phyloP scores from a whole-genome alignment of 2,329 filamentous ascomycete species.

The Phialophora expanda region DNA sequence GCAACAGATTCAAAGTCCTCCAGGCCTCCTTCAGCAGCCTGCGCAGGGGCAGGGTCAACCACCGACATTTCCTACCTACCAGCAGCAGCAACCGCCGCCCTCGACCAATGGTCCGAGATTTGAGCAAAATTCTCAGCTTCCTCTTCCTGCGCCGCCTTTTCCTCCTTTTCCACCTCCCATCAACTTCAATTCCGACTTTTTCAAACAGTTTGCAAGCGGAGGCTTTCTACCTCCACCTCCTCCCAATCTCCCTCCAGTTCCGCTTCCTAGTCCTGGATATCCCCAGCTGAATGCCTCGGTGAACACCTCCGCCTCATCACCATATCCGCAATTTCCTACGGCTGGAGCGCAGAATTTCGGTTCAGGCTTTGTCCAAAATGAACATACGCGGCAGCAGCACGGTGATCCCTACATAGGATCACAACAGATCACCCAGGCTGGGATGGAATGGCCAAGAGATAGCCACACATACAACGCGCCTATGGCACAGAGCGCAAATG shows the following conservation, averaged over 20 bases:
- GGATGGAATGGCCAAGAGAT: slow-evolving; percentile 14
- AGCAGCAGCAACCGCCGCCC: slow-evolving; percentile 24
- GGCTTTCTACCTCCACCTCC: slow-evolving; percentile 33
- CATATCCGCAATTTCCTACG: slow-evolving; percentile 27
- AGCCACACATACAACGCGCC: slow-evolving; percentile 20
- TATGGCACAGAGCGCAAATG: slow-evolving; percentile 12
- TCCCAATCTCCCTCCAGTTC: slow-evolving; percentile 33
- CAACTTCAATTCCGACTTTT: slow-evolving; percentile 36
- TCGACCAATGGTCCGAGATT: slow-evolving; percentile 26
- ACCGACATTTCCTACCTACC: slow-evolving; percentile 6
- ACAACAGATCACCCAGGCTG: slow-evolving; percentile 13
- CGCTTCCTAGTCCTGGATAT: slow-evolving; percentile 32
- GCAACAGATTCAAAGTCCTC: slow-evolving; percentile 37
- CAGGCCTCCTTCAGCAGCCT: slow-evolving; percentile 30
- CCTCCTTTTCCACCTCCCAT: slow-evolving; percentile 38
- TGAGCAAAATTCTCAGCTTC: slow-evolving; percentile 37
- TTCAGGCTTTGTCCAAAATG: slow-evolving; percentile 19
- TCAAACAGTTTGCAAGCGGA: slow-evolving; percentile 37
- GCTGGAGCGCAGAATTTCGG: slow-evolving; percentile 15
- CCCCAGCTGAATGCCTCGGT: slow-evolving; percentile 29
- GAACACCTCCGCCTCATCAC: slow-evolving; percentile 27
- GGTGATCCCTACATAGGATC: slow-evolving; percentile 13
- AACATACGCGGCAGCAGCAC: slow-evolving; percentile 20
- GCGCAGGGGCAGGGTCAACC: slow-evolving; percentile 16
- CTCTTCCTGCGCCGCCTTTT: slow-evolving; percentile 39